phyloP scores from a whole-genome alignment of 2,329 filamentous ascomycete genomes.

The Cytospora piceae region DNA sequence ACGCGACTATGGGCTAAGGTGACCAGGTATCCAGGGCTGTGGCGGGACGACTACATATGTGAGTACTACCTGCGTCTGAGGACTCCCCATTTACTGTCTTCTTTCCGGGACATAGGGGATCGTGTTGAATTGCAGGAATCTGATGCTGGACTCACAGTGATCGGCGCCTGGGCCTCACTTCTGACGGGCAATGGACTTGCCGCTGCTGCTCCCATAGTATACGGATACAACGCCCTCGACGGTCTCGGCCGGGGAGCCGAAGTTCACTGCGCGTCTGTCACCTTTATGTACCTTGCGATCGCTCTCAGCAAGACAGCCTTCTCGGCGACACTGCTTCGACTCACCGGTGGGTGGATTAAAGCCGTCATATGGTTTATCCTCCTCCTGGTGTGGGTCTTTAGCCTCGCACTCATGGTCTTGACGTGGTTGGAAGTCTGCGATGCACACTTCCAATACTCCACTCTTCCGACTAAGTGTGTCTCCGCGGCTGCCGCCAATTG shows the following conservation, averaged over 20 bases:
- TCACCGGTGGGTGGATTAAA: not conserved
- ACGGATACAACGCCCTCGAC: constrained; percentile 18
- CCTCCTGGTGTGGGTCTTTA: not conserved
- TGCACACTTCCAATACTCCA: not conserved
- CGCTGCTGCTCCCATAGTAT: constrained; percentile 3
- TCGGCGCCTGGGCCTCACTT: constrained; percentile 12
- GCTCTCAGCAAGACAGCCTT: constrained; percentile 23
- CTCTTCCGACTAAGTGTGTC: not conserved
- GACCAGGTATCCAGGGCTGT: constrained; percentile 11
- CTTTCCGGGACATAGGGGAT: too few relatives aligned
- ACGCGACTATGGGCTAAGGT: constrained; percentile 16
- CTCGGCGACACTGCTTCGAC: constrained; percentile 1
- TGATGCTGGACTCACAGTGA: not conserved
- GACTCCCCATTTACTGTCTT: too few relatives aligned
- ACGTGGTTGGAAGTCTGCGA: constrained; percentile 7
- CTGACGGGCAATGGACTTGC: constrained; percentile 2
- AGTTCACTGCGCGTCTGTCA: constrained; percentile 10
- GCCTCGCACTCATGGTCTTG: not conserved
- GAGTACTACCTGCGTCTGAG: too few relatives aligned
- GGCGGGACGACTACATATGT: constrained; percentile 23
- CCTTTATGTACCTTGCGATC: constrained; percentile 14
- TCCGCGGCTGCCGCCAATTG: not conserved
- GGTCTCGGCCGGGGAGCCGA: constrained; percentile 6
- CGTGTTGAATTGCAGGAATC: not conserved
- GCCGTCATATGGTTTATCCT: not conserved